A percentile compares a stretch with the other conserved stretches of the same genome.
Conservation (phyloP, 192 early-diverging fungal genomes). For the Entrophospora sp. region DNA sequence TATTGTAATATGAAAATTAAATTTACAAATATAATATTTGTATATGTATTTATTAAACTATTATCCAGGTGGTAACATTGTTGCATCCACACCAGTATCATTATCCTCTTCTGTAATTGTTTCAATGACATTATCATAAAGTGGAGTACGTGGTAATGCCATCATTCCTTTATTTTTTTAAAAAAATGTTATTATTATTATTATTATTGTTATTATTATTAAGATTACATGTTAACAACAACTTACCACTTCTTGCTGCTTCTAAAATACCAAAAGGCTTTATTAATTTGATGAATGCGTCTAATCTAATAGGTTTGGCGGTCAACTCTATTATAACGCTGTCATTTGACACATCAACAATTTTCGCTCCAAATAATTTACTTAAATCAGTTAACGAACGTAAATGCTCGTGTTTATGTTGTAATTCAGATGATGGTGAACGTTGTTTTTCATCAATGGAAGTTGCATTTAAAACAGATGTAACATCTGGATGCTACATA, state of each 20-base stretch:
- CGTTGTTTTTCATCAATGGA: slow-evolving; percentile 21
- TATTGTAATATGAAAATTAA: too few relatives aligned
- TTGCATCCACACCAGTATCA: too few relatives aligned
- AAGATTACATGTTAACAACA: too few relatives aligned
- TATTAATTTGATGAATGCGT: slow-evolving; percentile 85
- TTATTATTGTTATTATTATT: too few relatives aligned
- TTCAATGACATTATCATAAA: slow-evolving; percentile 68
- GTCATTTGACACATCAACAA: slow-evolving; percentile 85
- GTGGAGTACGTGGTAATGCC: slow-evolving; percentile 90
- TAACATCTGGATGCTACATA: slow-evolving; percentile 1
- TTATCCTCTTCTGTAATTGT: too few relatives aligned
- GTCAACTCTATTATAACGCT: slow-evolving; percentile 77
- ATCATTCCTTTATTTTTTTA: slow-evolving; percentile 58
- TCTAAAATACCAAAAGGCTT: slow-evolving; percentile 94
- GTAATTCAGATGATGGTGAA: slow-evolving; percentile 37
- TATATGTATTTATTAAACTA: too few relatives aligned
- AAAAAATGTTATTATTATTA: neutral
- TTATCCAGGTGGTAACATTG: too few relatives aligned
- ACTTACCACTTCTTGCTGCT: slow-evolving; percentile 74
- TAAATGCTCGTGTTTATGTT: slow-evolving; percentile 53
- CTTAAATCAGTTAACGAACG: slow-evolving; percentile 74
- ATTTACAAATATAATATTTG: too few relatives aligned
- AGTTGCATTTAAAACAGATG: too few relatives aligned
- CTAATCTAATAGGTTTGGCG: slow-evolving; percentile 79
- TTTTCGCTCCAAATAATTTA: too few relatives aligned